Evolutionary conservation across 1,284 basidiomycete species (phyloP), one percentile per base, ranked within the genome.

Genomic region (Ceratobasidium sp.): DNA sequence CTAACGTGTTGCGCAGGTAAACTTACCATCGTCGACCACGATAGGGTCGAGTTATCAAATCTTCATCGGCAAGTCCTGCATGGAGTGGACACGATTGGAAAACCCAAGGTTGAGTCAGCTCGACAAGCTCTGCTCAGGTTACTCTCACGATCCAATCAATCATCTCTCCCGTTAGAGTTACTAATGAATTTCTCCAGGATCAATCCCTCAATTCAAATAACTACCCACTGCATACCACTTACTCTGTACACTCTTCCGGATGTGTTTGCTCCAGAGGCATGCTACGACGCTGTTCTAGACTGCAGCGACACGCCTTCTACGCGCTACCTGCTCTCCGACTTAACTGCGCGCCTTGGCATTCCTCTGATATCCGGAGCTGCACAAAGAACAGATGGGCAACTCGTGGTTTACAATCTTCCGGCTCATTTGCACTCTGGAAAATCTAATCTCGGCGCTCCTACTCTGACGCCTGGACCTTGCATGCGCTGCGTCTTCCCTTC

Each of bases 251-350:
- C 94, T 79, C 47, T 74, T 2, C 39, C 58, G 42, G 45, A 45
- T 13, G 58, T 74, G 39, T 74, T 74, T 39, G 20, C 69, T n/a
- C 94, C 0, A 77, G 89, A 15, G 75, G 83, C 3, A 83, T 94
- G n/a, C 85, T 97, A 6, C 79, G 82, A 94, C 82, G 84, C 98
- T 54, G 88, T 99, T 63, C 86, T 99, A 17, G 98, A 99, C 85
- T 99, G 97, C 85, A 98, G 96, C 1, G 97, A 99, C 84, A 97
- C 98, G 79, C 91, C 93, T 1, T 89, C 92, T 3, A 97, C 95
- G 0, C 92, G 98, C 3, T 99, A 99, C 84, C 89, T 99, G 7
- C 88, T 99, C 76, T 96, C 94, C n/a, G 97, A 99, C 82, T 89
- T 91, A 0, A 90, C 93, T n/a, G 94, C 95, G 54, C 85, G 85